Evolutionary conservation across 352 stramenopile genomes (phyloP), one percentile per base, ranked within the genome.

Genomic region (Detonula confervacea): DNA sequence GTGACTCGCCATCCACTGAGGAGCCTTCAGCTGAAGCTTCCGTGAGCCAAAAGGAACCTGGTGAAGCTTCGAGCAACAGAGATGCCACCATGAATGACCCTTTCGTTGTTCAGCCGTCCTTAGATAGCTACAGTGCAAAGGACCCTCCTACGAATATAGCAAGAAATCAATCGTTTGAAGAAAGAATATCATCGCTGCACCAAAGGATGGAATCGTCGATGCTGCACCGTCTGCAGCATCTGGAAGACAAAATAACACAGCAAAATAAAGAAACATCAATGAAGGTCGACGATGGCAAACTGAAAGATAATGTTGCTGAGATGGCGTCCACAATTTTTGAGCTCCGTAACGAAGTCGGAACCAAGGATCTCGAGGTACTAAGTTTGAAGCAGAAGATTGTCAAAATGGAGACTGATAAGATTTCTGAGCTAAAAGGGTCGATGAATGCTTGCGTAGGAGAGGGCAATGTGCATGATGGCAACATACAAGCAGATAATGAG

Each of bases 161-260:
- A 65, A 65, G 27, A 18, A 65, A 46, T 33, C 56, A 64, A 47
- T 81, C 73, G 20, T 79, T 84, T 66, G 80, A 87, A 60, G 64
- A 81, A 56, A 61, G 75, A 30, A 74, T 87, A 24, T 76, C 46
- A 4, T 56, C 46, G 0, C 37, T 87, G 7, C 75, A 87, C 35
- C 24, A 78, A 62, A 81, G 82, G 20, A 87, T 87, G 73, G 79
- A 87, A 39, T 44, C n/a, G 42, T 67, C 83, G 55, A 51, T 87
- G 3, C 65, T 80, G n/a, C 35, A 82, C 47, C 73, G 70, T n/a
- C 37, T 87, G 25, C 67, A 84, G 20, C 33, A 56, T 37, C 42
- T 87, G 0, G 80, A 87, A 67, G 65, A 80, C 12, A 84, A 84
- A 66, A 65, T 87, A 39, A 44, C 37, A 7, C 56, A 73, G 59